Base-by-base conservation (phyloP, 2,329 filamentous ascomycete genomes). In the Colletotrichum sp. region DNA sequence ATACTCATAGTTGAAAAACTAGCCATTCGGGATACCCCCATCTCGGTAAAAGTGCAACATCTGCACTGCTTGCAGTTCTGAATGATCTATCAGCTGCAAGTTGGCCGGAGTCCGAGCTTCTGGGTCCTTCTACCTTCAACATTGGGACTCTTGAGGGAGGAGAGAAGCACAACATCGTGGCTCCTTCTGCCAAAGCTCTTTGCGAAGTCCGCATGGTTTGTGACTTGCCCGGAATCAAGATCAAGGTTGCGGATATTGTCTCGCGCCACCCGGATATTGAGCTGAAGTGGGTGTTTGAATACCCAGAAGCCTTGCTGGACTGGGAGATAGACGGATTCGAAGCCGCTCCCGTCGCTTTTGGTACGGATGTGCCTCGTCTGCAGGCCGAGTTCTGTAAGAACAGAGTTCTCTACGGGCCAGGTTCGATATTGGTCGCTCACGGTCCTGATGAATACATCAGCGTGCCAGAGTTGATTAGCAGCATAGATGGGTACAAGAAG, bases 51-150 rank as follows among this genome's bases (percentile, higher is more conserved):
- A 84, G 79, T 68, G 83, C 82, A 11, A 82, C 79, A 6, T 77
- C 79, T 8, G 75, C 78, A 5, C 80, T 84, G 55, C 77, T 81
- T 21, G 78, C 80, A 8, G 78, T 82, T 2, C 74, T 84, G 7
- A 78, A 78, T 33, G 80, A 82, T 11, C 79, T 84, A 3, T 76
- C 77, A 8, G 77, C 81, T 1, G 77, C 78, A 3, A 71, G 76
- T 3, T 82, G 80, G 76, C 84, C 84, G 0, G 74, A 77, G 0
- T 84, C 83, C 1, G 80, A 83, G 12, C 78, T 85, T 1, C 79
- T 85, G 6, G 83, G 83, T 1, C 80, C 81, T 2, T 83, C 83
- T 4, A 85, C 83, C 6, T 81, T 85, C 62, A 83, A 85, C 72
- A 81, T 82, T 31, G 84, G 83, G 9, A 84, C 81, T 38, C 79